Evolutionary conservation across 345 rosid genomes (phyloP).

Genomic region (Garcia nutans): DNA sequence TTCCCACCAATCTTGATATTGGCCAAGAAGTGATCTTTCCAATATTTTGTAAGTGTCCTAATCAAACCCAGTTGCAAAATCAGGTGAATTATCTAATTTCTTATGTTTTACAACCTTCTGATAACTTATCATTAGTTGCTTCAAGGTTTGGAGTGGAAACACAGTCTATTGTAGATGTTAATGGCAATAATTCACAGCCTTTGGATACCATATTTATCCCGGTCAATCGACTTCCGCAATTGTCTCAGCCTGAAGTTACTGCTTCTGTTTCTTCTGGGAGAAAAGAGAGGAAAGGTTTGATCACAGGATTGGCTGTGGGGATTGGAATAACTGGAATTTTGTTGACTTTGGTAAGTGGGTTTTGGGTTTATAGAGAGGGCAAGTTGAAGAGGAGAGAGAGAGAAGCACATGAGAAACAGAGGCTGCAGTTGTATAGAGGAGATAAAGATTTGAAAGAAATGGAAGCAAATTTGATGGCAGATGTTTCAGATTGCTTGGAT

Average conservation of each 20-base stretch:
- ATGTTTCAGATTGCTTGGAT: conserved; percentile 71
- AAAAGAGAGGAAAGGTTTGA: conserved; percentile 43
- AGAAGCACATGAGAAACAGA: conserved; percentile 27
- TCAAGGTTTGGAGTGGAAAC: conserved; percentile 44
- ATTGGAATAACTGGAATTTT: conserved; percentile 40
- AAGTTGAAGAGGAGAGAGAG: conserved; percentile 19
- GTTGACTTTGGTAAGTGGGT: conserved; percentile 30
- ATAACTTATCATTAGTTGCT: conserved; percentile 50
- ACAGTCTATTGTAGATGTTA: conserved; percentile 37
- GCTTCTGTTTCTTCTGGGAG: conserved; percentile 24
- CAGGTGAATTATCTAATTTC: conserved; percentile 45
- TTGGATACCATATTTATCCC: conserved; percentile 58
- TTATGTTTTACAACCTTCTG: conserved; percentile 65
- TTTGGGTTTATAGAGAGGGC: conserved; percentile 32
- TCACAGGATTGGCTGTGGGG: conserved; percentile 53
- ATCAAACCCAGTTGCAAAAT: conserved; percentile 33
- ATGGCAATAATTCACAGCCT: conserved; percentile 38
- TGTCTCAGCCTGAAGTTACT: conserved; percentile 42
- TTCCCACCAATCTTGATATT: conserved; percentile 39
- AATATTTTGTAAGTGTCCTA: conserved; percentile 63
- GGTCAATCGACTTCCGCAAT: conserved; percentile 40
- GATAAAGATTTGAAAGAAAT: conserved; percentile 27
- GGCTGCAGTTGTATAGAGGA: conserved; percentile 16
- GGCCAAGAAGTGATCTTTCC: conserved; percentile 50
- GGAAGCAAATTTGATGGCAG: conserved; percentile 57